Percentiles rank a stretch among this genome's conserved stretches.
phyloP scores from a whole-genome alignment of 2,329 filamentous ascomycete genomes.

The Pochonia chlamydosporia region DNA sequence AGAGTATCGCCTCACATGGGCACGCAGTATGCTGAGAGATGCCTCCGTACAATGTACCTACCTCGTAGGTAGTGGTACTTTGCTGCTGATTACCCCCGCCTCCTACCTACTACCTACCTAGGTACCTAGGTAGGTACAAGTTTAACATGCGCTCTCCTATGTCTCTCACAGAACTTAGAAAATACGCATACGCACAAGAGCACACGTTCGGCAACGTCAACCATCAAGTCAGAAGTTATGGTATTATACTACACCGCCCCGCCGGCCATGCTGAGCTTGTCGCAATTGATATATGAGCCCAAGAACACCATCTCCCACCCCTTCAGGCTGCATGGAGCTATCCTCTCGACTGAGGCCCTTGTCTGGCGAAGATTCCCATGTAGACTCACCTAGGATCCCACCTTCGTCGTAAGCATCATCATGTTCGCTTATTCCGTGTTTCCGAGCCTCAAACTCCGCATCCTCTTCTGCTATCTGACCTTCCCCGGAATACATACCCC shows the following conservation, averaged over 20 bases:
- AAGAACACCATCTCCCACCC: conserved; percentile 48
- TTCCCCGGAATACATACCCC: conserved; percentile 40
- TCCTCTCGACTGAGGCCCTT: conserved; percentile 46
- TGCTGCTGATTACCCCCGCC: too few relatives aligned
- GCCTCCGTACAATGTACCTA: too few relatives aligned
- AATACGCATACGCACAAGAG: too few relatives aligned
- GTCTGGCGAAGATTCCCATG: conserved; percentile 52
- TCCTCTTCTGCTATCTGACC: conserved; percentile 51
- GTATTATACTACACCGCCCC: conserved; percentile 30
- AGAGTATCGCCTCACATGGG: too few relatives aligned
- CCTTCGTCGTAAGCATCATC: conserved; percentile 45
- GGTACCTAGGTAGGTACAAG: too few relatives aligned
- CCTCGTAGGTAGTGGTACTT: too few relatives aligned
- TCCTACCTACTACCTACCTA: too few relatives aligned
- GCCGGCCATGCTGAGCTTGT: conserved; percentile 47
- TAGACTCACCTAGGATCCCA: conserved; percentile 50
- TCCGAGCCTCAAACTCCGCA: conserved; percentile 38
- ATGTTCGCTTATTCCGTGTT: conserved; percentile 43
- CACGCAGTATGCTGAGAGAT: too few relatives aligned
- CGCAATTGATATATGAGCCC: conserved; percentile 54
- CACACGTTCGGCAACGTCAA: too few relatives aligned
- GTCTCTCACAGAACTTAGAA: too few relatives aligned
- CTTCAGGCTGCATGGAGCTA: conserved; percentile 39
- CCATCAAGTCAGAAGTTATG: too few relatives aligned
- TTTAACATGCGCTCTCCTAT: too few relatives aligned